phyloP scores from a whole-genome alignment of 2,329 filamentous ascomycete genomes.

The Orbilia brochopaga region DNA sequence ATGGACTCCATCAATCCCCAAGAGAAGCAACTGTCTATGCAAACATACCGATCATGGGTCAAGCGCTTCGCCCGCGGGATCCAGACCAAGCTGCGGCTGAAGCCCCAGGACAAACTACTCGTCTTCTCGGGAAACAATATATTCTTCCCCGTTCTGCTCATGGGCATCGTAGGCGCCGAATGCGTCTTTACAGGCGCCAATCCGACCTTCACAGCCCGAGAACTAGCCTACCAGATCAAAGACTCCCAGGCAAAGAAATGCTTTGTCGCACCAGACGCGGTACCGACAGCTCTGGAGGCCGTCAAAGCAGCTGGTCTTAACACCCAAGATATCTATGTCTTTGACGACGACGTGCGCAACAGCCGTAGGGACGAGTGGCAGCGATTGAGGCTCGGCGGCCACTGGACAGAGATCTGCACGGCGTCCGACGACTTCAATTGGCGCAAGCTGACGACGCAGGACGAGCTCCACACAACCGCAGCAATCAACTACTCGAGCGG shows the following conservation, averaged over 20 bases:
- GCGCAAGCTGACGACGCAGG: conserved; percentile 64
- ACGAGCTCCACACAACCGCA: conserved; percentile 64
- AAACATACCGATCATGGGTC: conserved; percentile 71
- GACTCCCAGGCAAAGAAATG: conserved; percentile 71
- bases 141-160: conserved; percentile 72
- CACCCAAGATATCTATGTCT: conserved; percentile 67
- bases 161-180: conserved; percentile 77
- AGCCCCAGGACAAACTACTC: conserved; percentile 72
- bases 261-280: conserved; percentile 67
- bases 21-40: conserved; percentile 69
- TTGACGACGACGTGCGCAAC: conserved; percentile 62
- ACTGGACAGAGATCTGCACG: conserved; percentile 70
- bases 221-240: conserved; percentile 75
- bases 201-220: conserved; percentile 71
- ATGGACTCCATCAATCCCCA: conserved; percentile 72
- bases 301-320: conserved; percentile 66
- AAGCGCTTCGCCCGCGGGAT: conserved; percentile 71
- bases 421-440: conserved; percentile 69
- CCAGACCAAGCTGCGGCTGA: conserved; percentile 58
- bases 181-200: conserved; percentile 80
- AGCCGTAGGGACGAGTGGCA: conserved; percentile 53
- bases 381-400: conserved; percentile 60
- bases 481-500: conserved; percentile 80
- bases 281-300: conserved; percentile 71
- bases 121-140: conserved; percentile 76